Evolutionary conservation across 1,284 basidiomycete species (phyloP), one percentile per base, ranked within the genome.

Genomic region (Sanghuangporus baumii): DNA sequence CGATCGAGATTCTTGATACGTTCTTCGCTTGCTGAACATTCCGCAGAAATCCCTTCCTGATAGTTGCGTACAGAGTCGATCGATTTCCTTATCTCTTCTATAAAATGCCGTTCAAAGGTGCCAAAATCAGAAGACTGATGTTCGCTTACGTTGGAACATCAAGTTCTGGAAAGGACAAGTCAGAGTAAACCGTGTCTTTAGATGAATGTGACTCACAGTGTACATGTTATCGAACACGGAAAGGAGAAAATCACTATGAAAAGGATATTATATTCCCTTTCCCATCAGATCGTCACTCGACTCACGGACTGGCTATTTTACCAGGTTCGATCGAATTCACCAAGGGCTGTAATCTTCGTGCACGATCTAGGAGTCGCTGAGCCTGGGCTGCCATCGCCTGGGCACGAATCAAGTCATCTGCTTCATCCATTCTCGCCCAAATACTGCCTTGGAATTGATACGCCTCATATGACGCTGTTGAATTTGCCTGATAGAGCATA

Each of bases 181-280:
- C 26, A 61, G 55, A 61, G 31, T 11, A n/a, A n/a, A n/a, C 18
- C 16, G 18, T 20, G 6, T 56, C 18, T 46, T 16, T 6, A 11
- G 18, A 7, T 20, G 20, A 46, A 38, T 20, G 31, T 20, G 50
- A 51, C 55, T 52, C 31, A 61, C 60, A 18, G 60, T 65, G 51
- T 62, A 65, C 43, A 65, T 56, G 48, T 62, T 65, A 34, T 65
- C 64, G 40, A 65, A 65, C 9, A 65, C 64, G 18, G 62, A 56
- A 26, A 62, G 48, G 14, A 65, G 14, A 60, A 60, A 65, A 37
- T 65, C 60, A 41, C 63, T 65, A 47, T 16, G 18, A 51, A 16
- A 40, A 46, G 57, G 47, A 23, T 18, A 40, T 57, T 20, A 47
- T 37, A 20, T 38, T n/a, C 37, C 7, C 26, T 11, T 12, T 38